These are phyloP conservation scores for Pelargonium myrrhifolium DNA, from an alignment of 441 rosid species.

Conservation along the genomic window DNA sequence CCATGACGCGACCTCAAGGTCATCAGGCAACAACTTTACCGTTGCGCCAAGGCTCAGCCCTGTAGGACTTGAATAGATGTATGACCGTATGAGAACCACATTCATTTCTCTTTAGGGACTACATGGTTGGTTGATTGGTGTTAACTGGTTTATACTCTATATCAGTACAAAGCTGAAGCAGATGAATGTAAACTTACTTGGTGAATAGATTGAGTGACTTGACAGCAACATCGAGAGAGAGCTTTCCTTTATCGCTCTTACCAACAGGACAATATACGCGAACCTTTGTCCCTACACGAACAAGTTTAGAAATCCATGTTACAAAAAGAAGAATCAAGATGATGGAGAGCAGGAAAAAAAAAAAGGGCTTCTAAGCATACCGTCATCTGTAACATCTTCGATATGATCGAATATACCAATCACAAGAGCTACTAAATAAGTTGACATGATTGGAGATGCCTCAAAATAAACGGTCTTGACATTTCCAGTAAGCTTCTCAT, in stretches of 20 bases:
- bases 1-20: too few species aligned
- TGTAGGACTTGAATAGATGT: too few species aligned
- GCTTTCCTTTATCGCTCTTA: constrained; percentile 25
- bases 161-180: neutral
- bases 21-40: too few species aligned
- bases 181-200: constrained; percentile 19
- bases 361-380: constrained; percentile 15
- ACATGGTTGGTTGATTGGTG: too few species aligned
- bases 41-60: too few species aligned
- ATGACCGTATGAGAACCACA: too few species aligned
- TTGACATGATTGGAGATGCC: constrained; percentile 36
- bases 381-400: constrained; percentile 28
- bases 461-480: constrained; percentile 31
- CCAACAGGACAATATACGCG: constrained; percentile 30
- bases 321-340: neutral
- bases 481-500: constrained; percentile 23
- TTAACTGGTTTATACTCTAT: too few species aligned
- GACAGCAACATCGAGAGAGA: constrained; percentile 24
- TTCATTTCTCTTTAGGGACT: too few species aligned
- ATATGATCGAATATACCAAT: constrained; percentile 33
- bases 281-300: constrained; percentile 28
- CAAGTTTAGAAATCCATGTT: neutral
- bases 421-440: constrained; percentile 39
- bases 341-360: neutral
- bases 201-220: constrained; percentile 28